Evolutionary conservation across 2,329 filamentous ascomycete species (phyloP).

Genomic region (Hymenoscyphus fructigenus): DNA sequence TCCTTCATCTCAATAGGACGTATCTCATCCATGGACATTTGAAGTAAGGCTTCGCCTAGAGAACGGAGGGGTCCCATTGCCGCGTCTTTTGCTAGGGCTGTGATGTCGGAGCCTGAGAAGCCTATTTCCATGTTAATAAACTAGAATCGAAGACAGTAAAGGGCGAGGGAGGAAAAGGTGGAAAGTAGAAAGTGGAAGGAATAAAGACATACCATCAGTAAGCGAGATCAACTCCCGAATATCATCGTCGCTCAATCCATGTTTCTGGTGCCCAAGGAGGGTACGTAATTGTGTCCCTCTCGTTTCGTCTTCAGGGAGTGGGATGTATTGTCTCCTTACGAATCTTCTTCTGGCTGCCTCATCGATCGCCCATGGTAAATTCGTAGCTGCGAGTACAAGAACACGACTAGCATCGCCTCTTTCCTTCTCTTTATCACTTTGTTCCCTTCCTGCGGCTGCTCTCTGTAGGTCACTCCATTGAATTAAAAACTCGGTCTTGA

Average conservation of each 20-base stretch:
- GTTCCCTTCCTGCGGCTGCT: constrained; percentile 82
- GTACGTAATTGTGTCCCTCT: constrained; percentile 76
- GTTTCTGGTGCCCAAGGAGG: constrained; percentile 80
- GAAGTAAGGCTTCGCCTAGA: constrained; percentile 82
- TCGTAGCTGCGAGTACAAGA: constrained; percentile 90
- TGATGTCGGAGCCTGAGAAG: constrained; percentile 98
- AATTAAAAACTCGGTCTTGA: constrained; percentile 97
- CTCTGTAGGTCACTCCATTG: constrained; percentile 95
- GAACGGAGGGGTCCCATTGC: constrained; percentile 94
- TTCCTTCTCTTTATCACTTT: constrained; percentile 63
- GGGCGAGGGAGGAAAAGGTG: no score
- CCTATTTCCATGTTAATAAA: constrained; percentile 50
- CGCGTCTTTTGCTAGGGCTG: constrained; percentile 92
- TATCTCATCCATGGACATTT: constrained; percentile 94
- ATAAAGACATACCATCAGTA: constrained; percentile 59
- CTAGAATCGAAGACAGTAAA: not conserved
- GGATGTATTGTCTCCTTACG: constrained; percentile 92
- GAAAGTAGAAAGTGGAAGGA: no score
- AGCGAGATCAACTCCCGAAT: constrained; percentile 71
- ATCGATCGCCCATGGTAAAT: constrained; percentile 96
- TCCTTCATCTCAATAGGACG: constrained; percentile 79
- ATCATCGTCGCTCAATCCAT: constrained; percentile 62
- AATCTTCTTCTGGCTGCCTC: constrained; percentile 90
- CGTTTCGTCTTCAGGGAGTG: constrained; percentile 81
- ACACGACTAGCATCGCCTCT: constrained; percentile 83